Conservation (phyloP, 2,329 filamentous ascomycete genomes). For the Hypoxylon sp. region DNA sequence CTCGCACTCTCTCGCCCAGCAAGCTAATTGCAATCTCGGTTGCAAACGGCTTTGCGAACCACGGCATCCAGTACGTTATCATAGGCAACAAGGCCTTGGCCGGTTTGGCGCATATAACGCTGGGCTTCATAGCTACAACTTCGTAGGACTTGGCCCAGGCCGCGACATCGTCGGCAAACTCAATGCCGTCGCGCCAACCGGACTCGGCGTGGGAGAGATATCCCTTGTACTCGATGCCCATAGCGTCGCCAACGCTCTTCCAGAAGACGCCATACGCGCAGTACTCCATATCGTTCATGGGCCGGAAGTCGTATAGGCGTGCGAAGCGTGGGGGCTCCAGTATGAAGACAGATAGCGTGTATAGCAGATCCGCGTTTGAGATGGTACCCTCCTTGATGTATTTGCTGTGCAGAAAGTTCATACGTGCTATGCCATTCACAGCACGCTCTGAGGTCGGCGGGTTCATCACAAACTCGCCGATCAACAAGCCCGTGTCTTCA, state of each 20-base stretch:
- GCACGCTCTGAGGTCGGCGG: conserved; percentile 56
- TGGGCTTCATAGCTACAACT: conserved; percentile 69
- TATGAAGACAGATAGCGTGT: conserved; percentile 70
- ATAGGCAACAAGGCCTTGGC: conserved; percentile 74
- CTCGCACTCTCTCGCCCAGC: conserved; percentile 75
- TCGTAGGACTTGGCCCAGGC: conserved; percentile 72
- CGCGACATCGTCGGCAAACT: conserved; percentile 66
- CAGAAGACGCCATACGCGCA: conserved; percentile 79
- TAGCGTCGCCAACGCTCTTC: conserved; percentile 79
- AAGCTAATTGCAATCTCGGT: conserved; percentile 69
- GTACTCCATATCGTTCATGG: conserved; percentile 75
- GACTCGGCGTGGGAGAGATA: conserved; percentile 51
- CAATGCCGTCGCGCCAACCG: conserved; percentile 65
- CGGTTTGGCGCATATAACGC: conserved; percentile 63
- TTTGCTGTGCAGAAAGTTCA: conserved; percentile 58
- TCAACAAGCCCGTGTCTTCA: conserved; percentile 54
- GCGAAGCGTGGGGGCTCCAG: conserved; percentile 76
- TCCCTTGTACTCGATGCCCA: conserved; percentile 71
- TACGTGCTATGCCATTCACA: conserved; percentile 56
- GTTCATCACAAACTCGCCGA: conserved; percentile 55
- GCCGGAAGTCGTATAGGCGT: conserved; percentile 77
- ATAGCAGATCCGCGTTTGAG: conserved; percentile 57
- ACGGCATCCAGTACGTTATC: conserved; percentile 70
- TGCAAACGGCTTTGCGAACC: conserved; percentile 61
- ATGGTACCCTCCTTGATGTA: conserved; percentile 56